Percentiles rank a stretch among this genome's conserved stretches.
phyloP scores from a whole-genome alignment of 306 rosid species.

The Lupinus albus region DNA sequence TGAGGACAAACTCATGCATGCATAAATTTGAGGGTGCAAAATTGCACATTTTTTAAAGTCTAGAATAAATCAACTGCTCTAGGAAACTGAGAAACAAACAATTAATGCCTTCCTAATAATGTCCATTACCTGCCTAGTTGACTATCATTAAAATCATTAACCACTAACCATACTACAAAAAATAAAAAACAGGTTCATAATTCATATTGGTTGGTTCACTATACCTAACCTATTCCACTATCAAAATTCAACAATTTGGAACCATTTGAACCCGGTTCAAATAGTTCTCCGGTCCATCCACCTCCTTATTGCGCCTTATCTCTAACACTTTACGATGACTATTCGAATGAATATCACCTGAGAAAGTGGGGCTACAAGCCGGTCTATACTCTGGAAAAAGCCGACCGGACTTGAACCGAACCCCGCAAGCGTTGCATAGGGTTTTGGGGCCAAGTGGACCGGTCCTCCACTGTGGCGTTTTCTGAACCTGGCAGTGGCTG shows the following conservation, averaged over 20 bases:
- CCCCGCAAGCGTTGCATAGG: constrained; percentile 90
- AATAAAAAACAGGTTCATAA: constrained; percentile 21
- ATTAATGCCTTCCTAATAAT: constrained; percentile 49
- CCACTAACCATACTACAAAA: constrained; percentile 40
- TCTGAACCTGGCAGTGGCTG: constrained; percentile 79
- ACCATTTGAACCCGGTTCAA: constrained; percentile 46
- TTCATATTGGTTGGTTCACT: constrained; percentile 31
- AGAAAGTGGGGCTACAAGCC: constrained; percentile 85
- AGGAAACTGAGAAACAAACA: constrained; percentile 37
- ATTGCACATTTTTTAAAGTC: too few relatives aligned
- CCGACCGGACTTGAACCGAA: constrained; percentile 86
- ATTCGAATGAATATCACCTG: constrained; percentile 67
- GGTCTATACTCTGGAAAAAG: constrained; percentile 95
- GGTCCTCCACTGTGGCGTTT: constrained; percentile 96
- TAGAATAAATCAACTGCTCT: constrained; percentile 31
- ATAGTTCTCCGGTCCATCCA: constrained; percentile 40
- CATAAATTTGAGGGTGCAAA: too few relatives aligned
- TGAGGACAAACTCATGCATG: too few relatives aligned
- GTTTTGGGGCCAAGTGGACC: constrained; percentile 89
- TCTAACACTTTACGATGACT: constrained; percentile 90
- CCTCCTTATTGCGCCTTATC: constrained; percentile 73
- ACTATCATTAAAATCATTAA: constrained; percentile 37
- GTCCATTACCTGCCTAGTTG: constrained; percentile 29
- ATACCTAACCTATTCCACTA: constrained; percentile 5
- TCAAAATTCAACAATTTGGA: constrained; percentile 43